A percentile compares a stretch with the other conserved stretches of the same genome.
Conservation (phyloP, 2,329 filamentous ascomycete genomes). For the Pseudogymnoascus sp. region DNA sequence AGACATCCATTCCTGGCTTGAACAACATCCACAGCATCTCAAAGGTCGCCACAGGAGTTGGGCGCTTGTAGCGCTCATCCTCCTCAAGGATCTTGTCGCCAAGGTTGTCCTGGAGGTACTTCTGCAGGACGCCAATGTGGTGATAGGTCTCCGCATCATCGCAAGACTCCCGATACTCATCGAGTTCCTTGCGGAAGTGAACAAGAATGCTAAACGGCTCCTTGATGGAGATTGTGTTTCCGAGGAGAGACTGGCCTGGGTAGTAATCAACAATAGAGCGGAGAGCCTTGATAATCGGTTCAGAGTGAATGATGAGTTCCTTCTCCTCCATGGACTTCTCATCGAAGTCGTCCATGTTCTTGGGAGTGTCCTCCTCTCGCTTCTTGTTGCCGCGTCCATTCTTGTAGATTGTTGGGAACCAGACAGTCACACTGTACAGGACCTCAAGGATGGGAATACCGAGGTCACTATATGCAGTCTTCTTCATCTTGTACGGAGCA, state of each 20-base stretch:
- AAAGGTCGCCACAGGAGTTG: constrained; percentile 17
- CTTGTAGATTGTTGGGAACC: constrained; percentile 19
- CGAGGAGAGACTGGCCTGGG: constrained; percentile 17
- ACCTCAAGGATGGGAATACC: constrained; percentile 20
- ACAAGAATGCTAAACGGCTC: constrained; percentile 34
- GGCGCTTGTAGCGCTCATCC: constrained; percentile 16
- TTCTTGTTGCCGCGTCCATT: constrained; percentile 13
- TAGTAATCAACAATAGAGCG: constrained; percentile 20
- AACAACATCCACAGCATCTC: constrained; percentile 23
- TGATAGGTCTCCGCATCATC: constrained; percentile 18
- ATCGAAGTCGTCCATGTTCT: constrained; percentile 17
- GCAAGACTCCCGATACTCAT: constrained; percentile 18
- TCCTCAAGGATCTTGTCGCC: constrained; percentile 18
- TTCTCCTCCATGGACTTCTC: constrained; percentile 22
- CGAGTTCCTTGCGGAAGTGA: constrained; percentile 19
- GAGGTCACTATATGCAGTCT: constrained; percentile 16
- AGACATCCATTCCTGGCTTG: constrained; percentile 21
- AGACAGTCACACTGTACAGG: constrained; percentile 19
- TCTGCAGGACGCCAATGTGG: constrained; percentile 15
- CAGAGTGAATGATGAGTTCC: constrained; percentile 20
- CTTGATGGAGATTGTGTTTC: constrained; percentile 19
- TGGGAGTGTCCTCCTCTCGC: constrained; percentile 13
- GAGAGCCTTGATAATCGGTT: constrained; percentile 20
- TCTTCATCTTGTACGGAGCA: constrained; percentile 20
- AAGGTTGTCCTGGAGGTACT: constrained; percentile 18